Percentiles rank a stretch among this genome's conserved stretches.
Evolutionary conservation across 495 filamentous ascomycete species (phyloP).

Genomic region (Annulohypoxylon moriforme): DNA sequence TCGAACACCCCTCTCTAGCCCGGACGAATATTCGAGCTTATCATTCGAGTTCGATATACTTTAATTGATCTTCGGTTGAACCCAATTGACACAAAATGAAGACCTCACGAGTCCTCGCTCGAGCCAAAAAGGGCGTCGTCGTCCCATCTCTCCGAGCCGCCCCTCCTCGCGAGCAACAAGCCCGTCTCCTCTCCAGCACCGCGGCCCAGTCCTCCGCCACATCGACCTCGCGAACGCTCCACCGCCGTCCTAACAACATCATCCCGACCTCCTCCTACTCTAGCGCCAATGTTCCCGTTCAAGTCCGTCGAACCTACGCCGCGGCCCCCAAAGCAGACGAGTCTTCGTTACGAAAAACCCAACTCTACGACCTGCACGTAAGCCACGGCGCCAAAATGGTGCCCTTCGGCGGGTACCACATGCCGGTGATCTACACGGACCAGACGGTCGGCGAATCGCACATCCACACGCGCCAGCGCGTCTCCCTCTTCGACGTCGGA

Average conservation of each 20-base stretch:
- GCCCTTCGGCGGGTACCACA: constrained; percentile 91
- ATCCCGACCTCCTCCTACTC: neutral
- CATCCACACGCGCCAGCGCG: constrained; percentile 84
- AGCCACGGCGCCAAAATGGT: constrained; percentile 90
- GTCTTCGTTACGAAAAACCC: constrained; percentile 70
- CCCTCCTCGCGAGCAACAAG: constrained; percentile 17
- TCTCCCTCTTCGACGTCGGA: constrained; percentile 88
- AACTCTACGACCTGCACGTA: constrained; percentile 86
- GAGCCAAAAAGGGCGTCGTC: constrained; percentile 45
- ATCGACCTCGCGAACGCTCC: constrained; percentile 31
- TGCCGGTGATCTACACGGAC: constrained; percentile 90
- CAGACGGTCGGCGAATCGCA: constrained; percentile 83
- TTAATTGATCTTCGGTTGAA: constrained; percentile 42
- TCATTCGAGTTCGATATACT: constrained; percentile 1
- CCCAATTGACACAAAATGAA: constrained; percentile 52
- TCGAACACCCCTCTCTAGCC: constrained; percentile 9
- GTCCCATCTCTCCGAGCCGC: constrained; percentile 26
- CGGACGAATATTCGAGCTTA: constrained; percentile 1
- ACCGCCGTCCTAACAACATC: constrained; percentile 6
- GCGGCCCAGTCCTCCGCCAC: constrained; percentile 31
- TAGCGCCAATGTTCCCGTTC: neutral
- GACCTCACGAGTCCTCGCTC: constrained; percentile 43
- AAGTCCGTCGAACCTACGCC: constrained; percentile 42
- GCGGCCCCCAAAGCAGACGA: constrained; percentile 36
- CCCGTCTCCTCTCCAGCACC: constrained; percentile 12